These are phyloP conservation scores for Gynostemma pentaphyllum DNA, from an alignment of 306 rosid genomes.

Conservation along the genomic window DNA sequence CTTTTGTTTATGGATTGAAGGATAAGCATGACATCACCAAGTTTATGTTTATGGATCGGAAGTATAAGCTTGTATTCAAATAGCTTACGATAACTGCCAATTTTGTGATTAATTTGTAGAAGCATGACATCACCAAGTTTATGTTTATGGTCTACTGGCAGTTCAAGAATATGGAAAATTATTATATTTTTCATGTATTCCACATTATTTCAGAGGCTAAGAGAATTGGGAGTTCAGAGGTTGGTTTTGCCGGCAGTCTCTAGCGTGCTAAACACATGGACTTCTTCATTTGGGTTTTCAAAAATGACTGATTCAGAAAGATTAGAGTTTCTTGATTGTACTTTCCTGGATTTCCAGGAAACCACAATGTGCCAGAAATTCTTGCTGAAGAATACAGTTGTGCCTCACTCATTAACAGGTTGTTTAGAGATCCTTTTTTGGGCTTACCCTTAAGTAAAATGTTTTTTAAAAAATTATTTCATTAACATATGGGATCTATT, in stretches of 20 bases:
- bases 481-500: not conserved
- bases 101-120: not conserved
- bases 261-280: slow-evolving; percentile 68
- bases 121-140: not conserved
- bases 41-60: not conserved
- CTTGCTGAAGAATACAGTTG: slow-evolving; percentile 25
- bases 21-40: not conserved
- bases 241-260: slow-evolving; percentile 79
- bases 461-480: not conserved
- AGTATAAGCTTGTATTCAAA: not conserved
- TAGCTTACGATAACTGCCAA: not conserved
- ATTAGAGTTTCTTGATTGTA: slow-evolving; percentile 44
- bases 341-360: slow-evolving; percentile 68
- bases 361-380: slow-evolving; percentile 77
- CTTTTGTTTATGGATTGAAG: not conserved
- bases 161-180: not conserved
- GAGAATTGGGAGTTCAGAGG: slow-evolving; percentile 63
- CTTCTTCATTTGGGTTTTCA: slow-evolving; percentile 55
- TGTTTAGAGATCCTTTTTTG: not conserved
- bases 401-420: slow-evolving; percentile 25
- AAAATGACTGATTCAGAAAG: slow-evolving; percentile 53
- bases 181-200: not conserved
- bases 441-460: not conserved
- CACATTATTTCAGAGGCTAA: slow-evolving; percentile 39
- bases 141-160: not conserved